A percentile compares a stretch with the other conserved stretches of the same genome.
Conservation (phyloP, 768 basidiomycete species). For the Asterophora lycoperdoides region DNA sequence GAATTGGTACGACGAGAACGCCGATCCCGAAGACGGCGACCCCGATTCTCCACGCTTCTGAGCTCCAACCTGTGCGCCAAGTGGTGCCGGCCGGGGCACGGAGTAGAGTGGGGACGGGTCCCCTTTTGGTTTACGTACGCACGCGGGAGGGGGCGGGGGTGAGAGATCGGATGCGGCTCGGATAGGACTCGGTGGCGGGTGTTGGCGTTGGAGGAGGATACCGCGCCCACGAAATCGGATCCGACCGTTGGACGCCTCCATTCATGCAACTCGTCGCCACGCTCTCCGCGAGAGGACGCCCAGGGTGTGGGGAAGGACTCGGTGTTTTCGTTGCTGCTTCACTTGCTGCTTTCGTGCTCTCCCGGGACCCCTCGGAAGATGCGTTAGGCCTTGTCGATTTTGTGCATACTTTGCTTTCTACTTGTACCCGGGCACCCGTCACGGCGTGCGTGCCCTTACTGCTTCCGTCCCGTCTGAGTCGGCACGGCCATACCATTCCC, state of each 20-base stretch:
- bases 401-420: background rate
- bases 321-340: slow-evolving; percentile 2
- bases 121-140: background rate
- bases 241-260: background rate
- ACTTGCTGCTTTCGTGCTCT: slow-evolving; percentile 5
- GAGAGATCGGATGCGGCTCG: too few relatives aligned
- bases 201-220: background rate
- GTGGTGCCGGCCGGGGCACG: background rate
- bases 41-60: background rate
- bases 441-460: too few relatives aligned
- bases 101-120: background rate
- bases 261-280: background rate
- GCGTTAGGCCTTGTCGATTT: background rate
- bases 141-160: background rate
- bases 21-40: background rate
- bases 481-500: too few relatives aligned
- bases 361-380: too few relatives aligned
- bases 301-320: background rate
- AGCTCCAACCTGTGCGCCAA: background rate
- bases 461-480: too few relatives aligned
- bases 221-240: too few relatives aligned
- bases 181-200: background rate
- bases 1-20: slow-evolving; percentile 33
- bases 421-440: too few relatives aligned
- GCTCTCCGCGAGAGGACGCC: background rate